Conservation (phyloP, 2,329 filamentous ascomycete species). For the Ceratocystis eucalypticola region DNA sequence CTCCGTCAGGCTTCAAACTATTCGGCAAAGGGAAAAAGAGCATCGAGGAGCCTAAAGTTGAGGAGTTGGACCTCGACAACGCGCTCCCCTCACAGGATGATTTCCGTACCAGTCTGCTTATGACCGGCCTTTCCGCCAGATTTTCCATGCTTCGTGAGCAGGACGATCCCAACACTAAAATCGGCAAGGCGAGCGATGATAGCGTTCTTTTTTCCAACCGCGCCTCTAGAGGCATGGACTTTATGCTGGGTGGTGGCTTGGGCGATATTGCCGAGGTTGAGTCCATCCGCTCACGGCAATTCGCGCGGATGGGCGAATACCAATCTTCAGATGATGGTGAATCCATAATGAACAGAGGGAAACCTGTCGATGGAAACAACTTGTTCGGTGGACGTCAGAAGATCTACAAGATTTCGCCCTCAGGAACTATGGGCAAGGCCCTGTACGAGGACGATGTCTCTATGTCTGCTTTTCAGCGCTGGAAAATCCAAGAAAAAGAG, state of each 20-base stretch:
- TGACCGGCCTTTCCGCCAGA: constrained; percentile 85
- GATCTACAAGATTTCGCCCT: constrained; percentile 68
- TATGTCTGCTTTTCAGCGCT: constrained; percentile 69
- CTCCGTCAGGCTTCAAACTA: constrained; percentile 31
- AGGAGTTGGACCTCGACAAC: constrained; percentile 53
- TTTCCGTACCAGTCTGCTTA: constrained; percentile 87
- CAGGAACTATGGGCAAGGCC: constrained; percentile 44
- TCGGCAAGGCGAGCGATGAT: constrained; percentile 91
- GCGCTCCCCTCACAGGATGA: constrained; percentile 74
- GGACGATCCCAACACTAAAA: constrained; percentile 74
- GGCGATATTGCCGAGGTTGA: constrained; percentile 84
- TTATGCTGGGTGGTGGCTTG: constrained; percentile 44
- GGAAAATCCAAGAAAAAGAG: constrained; percentile 50
- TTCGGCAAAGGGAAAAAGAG: constrained; percentile 45
- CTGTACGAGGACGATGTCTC: constrained; percentile 79
- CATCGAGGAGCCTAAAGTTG: constrained; percentile 43
- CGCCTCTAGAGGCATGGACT: constrained; percentile 57
- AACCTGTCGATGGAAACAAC: constrained; percentile 79
- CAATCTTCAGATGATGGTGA: constrained; percentile 59
- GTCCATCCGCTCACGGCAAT: constrained; percentile 54
- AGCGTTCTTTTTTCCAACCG: constrained; percentile 77
- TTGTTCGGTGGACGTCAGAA: constrained; percentile 93
- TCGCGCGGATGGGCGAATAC: constrained; percentile 51
- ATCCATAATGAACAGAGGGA: constrained; percentile 71
- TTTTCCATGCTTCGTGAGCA: constrained; percentile 97